Evolutionary conservation across 768 basidiomycete species (phyloP), one percentile per base, ranked within the genome.

Genomic region (Suillus subaureus): DNA sequence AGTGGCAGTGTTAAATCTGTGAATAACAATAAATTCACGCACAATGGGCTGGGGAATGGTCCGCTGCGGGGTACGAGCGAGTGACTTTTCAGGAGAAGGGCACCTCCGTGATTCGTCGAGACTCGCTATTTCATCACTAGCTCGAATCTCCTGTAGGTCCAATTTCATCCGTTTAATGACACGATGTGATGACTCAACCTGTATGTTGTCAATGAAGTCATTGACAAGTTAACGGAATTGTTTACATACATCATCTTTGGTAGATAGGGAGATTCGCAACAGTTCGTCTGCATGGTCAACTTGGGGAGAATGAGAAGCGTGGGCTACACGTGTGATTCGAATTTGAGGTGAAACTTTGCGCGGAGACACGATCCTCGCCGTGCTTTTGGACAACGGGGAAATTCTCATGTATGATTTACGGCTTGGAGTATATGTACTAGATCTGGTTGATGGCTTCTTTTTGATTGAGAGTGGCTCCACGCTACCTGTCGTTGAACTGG

Each of bases 401-500:
- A 76, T 81, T 42, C 85, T 86, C 67, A 79, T 80, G 62, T 71
- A 71, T 54, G 67, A 69, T 75, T 71, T 80, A 65, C 72, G 73
- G 15, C 68, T 71, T 65, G 76, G 80, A 45, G 80, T 81, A 45
- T 80, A 70, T 33, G 77, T 65, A 56, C 75, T 78, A 7, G 77
- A 79, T 42, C 87, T 85, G 33, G 87, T 80, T 8, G 91, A 91
- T 6, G 84, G 81, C 75, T 92, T 93, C 81, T 95, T 94, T 82
- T 89, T 93, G 75, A 95, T 94, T 2, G 89, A 91, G 66, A 95
- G 79, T 8, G 93, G 93, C 71, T 92, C 92, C 26, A 94, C 83
- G 31, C 79, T 81, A 63, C 76, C 64, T 39, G 82, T 76, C 31
- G 79, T 77, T 64, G 79, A 70, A 40, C 72, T 67, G 66, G 72